Conservation (phyloP, 768 basidiomycete species). For the Boletus rufocinnamomeus region DNA sequence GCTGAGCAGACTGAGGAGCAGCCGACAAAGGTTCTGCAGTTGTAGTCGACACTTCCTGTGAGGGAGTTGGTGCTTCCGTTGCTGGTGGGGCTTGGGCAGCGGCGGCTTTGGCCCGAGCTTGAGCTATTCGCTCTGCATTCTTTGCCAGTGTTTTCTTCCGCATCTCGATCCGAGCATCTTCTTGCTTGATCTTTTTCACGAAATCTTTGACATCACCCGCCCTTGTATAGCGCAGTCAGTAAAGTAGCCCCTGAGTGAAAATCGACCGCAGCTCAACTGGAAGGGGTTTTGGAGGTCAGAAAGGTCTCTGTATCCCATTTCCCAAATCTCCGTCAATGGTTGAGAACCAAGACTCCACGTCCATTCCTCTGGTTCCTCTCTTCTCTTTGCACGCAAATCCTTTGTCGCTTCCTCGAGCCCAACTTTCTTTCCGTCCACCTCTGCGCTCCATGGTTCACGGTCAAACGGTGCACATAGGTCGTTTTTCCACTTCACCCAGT, state of each 20-base stretch:
- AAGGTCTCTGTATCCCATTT: conserved; percentile 72
- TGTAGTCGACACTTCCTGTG: conserved; percentile 21
- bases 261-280: conserved; percentile 49
- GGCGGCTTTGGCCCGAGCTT: conserved; percentile 46
- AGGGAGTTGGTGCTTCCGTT: conserved; percentile 21
- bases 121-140: conserved; percentile 40
- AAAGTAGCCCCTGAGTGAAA: conserved; percentile 1
- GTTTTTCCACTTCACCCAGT: conserved; percentile 92
- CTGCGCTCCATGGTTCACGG: conserved; percentile 60
- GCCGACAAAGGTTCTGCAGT: conserved; percentile 10
- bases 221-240: conserved; percentile 37
- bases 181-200: conserved; percentile 66
- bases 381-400: conserved; percentile 52
- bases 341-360: conserved; percentile 65
- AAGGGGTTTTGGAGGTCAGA: conserved; percentile 64
- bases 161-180: conserved; percentile 62
- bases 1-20: conserved; percentile 4
- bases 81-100: conserved; percentile 22
- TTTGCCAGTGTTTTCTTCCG: conserved; percentile 44
- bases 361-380: conserved; percentile 62
- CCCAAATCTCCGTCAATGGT: conserved; percentile 79
- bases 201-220: conserved; percentile 77
- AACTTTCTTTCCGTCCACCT: conserved; percentile 49
- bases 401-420: conserved; percentile 66
- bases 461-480: conserved; percentile 80